phyloP scores from a whole-genome alignment of 768 basidiomycete genomes.

The Albatrellus ellisii region DNA sequence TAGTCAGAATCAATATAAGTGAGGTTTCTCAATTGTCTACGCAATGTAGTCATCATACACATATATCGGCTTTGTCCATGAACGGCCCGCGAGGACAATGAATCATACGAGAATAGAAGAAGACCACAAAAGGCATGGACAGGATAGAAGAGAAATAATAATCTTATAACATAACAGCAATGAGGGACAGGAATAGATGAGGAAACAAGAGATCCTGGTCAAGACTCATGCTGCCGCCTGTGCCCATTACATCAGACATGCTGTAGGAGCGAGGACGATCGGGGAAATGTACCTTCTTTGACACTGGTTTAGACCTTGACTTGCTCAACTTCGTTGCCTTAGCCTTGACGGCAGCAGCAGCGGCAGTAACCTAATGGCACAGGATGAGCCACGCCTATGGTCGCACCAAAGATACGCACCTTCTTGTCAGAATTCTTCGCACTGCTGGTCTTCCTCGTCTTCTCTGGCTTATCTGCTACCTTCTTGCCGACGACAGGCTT shows the following conservation, averaged over 20 bases:
- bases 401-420: conserved; percentile 10
- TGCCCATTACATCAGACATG: too few species aligned
- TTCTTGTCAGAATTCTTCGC: conserved; percentile 23
- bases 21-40: too few species aligned
- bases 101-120: background rate
- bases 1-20: too few species aligned
- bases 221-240: too few species aligned
- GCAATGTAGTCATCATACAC: too few species aligned
- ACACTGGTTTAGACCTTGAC: conserved; percentile 3
- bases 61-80: too few species aligned
- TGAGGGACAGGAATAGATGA: background rate
- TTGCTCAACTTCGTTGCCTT: conserved; percentile 3
- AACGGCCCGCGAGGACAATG: too few species aligned
- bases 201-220: background rate
- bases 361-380: conserved; percentile 4
- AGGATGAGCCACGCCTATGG: background rate
- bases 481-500: conserved; percentile 26
- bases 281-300: conserved; percentile 4
- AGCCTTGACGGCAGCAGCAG: conserved; percentile 5
- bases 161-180: conserved; percentile 14
- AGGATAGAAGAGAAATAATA: conserved; percentile 3
- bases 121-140: background rate
- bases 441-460: conserved; percentile 13
- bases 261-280: background rate
- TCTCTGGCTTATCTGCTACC: conserved; percentile 5